Evolutionary conservation across 2,329 filamentous ascomycete genomes (phyloP), one percentile per base, ranked within the genome.

Genomic region (Penicillium sp.): DNA sequence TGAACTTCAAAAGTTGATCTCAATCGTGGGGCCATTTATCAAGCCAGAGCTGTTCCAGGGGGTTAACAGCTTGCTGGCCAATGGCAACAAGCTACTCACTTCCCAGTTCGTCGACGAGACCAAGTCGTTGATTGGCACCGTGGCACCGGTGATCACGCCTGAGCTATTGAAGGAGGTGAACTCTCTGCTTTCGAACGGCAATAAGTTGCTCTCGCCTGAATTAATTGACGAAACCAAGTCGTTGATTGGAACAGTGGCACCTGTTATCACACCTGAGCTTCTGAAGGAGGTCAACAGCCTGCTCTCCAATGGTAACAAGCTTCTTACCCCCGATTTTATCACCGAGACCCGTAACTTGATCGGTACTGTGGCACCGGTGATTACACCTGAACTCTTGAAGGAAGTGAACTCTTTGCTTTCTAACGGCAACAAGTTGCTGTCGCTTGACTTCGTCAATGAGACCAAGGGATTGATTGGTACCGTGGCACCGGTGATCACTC

Each of bases 41-140:
- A 65, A 62, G 1, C 62, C 66, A 26, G 56, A 65, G 8, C 49
- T 67, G 29, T 31, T 68, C 44, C 56, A 56, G 46, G 56, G 65
- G 27, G 54, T 68, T 31, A 58, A 56, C 22, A 50, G 55, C 14
- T 37, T 69, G 26, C 35, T 69, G 33, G 52, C 37, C 8, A 69
- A 68, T 21, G 67, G 69, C 57, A 63, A 72, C 59, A 56, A 66
- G 59, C 53, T 74, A 52, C 61, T 74, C 67, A 63, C 69, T 16
- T 57, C 69, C 58, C 59, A 70, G 26, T 60, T 71, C 58, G 58
- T 73, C 53, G 61, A 74, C 49, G 58, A 72, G 59, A 65, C 60
- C 13, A 56, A 59, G 42, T 49, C 49, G 7, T 52, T 70, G 16
- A 64, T 70, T 43, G 56, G 60, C 11, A 54, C 58, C 10, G 65